phyloP scores from a whole-genome alignment of 2,329 filamentous ascomycete species.

The Botrytis hyacinthi region DNA sequence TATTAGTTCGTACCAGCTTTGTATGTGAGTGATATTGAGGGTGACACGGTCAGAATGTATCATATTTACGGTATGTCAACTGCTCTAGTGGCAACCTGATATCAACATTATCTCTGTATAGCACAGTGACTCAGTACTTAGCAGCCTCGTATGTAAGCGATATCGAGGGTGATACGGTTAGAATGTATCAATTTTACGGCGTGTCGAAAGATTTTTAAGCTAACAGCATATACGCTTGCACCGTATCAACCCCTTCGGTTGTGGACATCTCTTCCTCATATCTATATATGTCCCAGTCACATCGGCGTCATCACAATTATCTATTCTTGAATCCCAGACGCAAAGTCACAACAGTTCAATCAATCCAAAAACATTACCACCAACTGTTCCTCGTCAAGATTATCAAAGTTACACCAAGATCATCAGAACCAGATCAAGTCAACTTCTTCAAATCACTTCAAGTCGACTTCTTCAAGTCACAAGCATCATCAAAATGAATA shows the following conservation, averaged over 20 bases:
- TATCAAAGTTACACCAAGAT: not conserved
- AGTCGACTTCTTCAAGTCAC: not conserved
- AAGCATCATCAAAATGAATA: not conserved
- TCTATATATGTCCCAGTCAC: not conserved
- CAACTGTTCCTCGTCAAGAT: not conserved
- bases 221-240: not conserved
- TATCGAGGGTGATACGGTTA: not conserved
- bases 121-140: not conserved
- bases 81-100: no score
- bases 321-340: not conserved
- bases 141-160: not conserved
- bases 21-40: not conserved
- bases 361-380: not conserved
- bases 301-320: not conserved
- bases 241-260: not conserved
- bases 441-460: not conserved
- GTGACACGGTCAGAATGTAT: not conserved
- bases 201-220: not conserved
- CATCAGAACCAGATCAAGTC: not conserved
- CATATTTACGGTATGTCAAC: not conserved
- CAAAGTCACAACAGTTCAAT: not conserved
- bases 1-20: not conserved
- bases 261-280: no score
- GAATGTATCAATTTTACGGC: not conserved
- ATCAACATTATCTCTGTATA: not conserved